These are phyloP conservation scores for Plantago coronopus DNA, from an alignment of 305 asterid species.

Conservation along the genomic window DNA sequence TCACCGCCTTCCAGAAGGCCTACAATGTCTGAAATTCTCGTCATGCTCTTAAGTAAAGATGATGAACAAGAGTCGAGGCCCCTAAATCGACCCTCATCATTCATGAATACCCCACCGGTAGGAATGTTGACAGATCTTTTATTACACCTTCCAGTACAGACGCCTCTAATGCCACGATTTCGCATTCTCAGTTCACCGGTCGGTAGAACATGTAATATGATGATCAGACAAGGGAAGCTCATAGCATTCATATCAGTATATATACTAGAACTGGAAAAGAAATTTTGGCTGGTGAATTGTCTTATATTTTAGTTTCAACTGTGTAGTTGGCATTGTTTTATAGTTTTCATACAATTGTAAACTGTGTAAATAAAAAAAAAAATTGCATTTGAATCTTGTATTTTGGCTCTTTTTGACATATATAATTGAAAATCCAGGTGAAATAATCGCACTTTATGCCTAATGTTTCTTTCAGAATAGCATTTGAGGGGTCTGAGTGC, in stretches of 20 bases:
- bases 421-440: too few species aligned
- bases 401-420: too few species aligned
- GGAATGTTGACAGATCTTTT: conserved; percentile 10
- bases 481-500: too few species aligned
- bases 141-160: conserved; percentile 30
- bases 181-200: conserved; percentile 38
- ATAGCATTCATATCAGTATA: too few species aligned
- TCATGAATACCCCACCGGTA: conserved; percentile 18
- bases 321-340: too few species aligned
- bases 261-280: background rate
- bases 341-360: too few species aligned
- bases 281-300: background rate
- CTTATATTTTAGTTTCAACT: background rate
- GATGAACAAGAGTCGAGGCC: conserved; percentile 20
- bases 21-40: conserved; percentile 57
- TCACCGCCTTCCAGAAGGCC: conserved; percentile 63
- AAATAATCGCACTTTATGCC: too few species aligned
- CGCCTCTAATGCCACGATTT: conserved; percentile 43
- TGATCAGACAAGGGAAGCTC: background rate
- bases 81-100: conserved; percentile 31
- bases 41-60: conserved; percentile 47
- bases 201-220: conserved; percentile 26
- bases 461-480: too few species aligned
- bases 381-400: too few species aligned
- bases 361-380: too few species aligned